Conservation (phyloP, 2,329 filamentous ascomycete genomes). For the Fusarium xylarioides region DNA sequence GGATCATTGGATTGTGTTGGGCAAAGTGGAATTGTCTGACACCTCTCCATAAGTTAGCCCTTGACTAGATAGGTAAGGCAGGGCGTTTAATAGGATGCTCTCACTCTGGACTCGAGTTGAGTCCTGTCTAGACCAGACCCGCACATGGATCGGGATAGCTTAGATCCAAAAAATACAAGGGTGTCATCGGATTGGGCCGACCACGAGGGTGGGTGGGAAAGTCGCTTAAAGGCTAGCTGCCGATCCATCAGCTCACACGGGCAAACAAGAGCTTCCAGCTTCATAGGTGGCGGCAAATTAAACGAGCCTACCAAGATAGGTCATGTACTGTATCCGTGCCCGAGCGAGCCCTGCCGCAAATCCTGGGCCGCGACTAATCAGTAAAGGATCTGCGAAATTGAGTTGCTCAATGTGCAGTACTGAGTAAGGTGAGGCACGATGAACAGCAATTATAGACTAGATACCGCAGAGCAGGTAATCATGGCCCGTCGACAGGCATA, state of each 20-base stretch:
- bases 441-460: background rate
- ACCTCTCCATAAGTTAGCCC: constrained; percentile 1
- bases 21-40: constrained; percentile 19
- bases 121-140: constrained; percentile 26
- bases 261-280: constrained; percentile 24
- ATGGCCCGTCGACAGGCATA: background rate
- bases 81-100: background rate
- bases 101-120: background rate
- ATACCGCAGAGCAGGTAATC: background rate
- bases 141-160: constrained; percentile 41
- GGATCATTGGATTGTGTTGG: constrained; percentile 4
- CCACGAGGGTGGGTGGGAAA: constrained; percentile 31
- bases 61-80: background rate
- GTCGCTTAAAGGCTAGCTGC: constrained; percentile 40
- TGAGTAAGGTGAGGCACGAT: background rate
- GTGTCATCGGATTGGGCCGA: constrained; percentile 41
- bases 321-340: constrained; percentile 1
- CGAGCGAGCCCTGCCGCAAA: constrained; percentile 22
- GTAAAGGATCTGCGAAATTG: constrained; percentile 21
- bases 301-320: constrained; percentile 2
- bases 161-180: constrained; percentile 39
- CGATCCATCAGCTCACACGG: constrained; percentile 40
- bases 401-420: background rate
- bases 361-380: background rate
- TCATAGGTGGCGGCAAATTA: constrained; percentile 23